These are phyloP conservation scores for Phytophthora idaei DNA, from an alignment of 352 stramenopile species.

Conservation along the genomic window DNA sequence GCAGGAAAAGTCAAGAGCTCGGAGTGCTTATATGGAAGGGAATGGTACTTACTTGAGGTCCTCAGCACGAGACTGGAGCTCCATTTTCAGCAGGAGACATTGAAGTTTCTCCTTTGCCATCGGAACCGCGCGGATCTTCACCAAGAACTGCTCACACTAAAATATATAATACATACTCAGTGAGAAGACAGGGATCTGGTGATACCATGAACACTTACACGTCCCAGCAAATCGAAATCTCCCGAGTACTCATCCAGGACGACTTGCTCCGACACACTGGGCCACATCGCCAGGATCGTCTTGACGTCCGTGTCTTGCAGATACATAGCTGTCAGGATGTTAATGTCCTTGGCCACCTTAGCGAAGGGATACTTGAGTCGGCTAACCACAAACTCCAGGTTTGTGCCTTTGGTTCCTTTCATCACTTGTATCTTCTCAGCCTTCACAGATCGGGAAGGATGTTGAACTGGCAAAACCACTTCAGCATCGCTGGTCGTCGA, in stretches of 20 bases:
- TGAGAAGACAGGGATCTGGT: neutral
- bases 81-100: conserved; percentile 38
- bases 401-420: conserved; percentile 31
- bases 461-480: neutral
- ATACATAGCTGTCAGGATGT: conserved; percentile 35
- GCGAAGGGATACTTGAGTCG: conserved; percentile 22
- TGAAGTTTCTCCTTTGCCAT: conserved; percentile 36
- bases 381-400: conserved; percentile 30
- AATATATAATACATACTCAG: neutral
- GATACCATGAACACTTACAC: conserved; percentile 18
- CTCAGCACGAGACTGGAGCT: conserved; percentile 27
- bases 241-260: conserved; percentile 30
- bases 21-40: neutral
- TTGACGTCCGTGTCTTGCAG: conserved; percentile 34
- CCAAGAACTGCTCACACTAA: conserved; percentile 40
- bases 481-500: neutral
- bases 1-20: neutral
- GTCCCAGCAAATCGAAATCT: conserved; percentile 20
- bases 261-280: conserved; percentile 29
- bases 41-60: conserved; percentile 27
- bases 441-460: conserved; percentile 6
- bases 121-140: conserved; percentile 26
- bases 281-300: conserved; percentile 42
- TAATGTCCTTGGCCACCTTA: conserved; percentile 29
- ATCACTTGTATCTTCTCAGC: conserved; percentile 22